Evolutionary conservation across 1,284 basidiomycete species (phyloP), one percentile per base, ranked within the genome.

Genomic region (Ustilago lituana): DNA sequence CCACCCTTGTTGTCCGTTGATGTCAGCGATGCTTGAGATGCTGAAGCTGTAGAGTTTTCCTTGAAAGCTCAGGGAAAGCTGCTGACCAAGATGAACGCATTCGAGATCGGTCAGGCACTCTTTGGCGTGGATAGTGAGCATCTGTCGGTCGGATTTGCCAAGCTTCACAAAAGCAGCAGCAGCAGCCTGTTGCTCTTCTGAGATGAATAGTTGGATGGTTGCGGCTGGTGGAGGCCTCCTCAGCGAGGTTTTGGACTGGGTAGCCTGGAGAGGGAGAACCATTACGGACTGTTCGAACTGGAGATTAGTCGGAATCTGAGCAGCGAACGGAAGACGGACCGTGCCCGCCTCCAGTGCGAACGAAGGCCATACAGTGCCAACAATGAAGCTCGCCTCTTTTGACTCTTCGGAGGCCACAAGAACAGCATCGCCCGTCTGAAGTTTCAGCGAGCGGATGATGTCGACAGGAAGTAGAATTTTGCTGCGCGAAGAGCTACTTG

Each of bases 1-100:
- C 82, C 78, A 26, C 91, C 84, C 64, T 89, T 85, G 50, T 92
- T 69, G 4, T 85, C 84, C 79, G 90, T 89, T 90, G 19, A 90
- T 83, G 74, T 91, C 89, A 35, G 91, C 91, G 92, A 67, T 1
- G 19, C 2, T 23, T 2, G 44, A 23, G 19, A 53, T 23, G 15
- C 0, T 14, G 19, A 45, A 32, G 33, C 46, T 20, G 20, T 32
- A 51, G 7, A 61, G 33, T 2, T 22, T 20, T 17, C 63, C 66
- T 22, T 61, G 73, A 8, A 63, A 60, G 17, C 39, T 39, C 35
- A 69, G 19, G 10, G 56, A 43, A 12, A 61, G 11, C 15, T 26
- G 37, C 24, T 58, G 55, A 19, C 48, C 52, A 3, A 40, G 41
- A 35, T 43, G 45, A 29, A 49, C 9, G 23, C 24, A 63, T 41